phyloP scores from a whole-genome alignment of 345 rosid genomes.

The Eucalyptus leucophloia region DNA sequence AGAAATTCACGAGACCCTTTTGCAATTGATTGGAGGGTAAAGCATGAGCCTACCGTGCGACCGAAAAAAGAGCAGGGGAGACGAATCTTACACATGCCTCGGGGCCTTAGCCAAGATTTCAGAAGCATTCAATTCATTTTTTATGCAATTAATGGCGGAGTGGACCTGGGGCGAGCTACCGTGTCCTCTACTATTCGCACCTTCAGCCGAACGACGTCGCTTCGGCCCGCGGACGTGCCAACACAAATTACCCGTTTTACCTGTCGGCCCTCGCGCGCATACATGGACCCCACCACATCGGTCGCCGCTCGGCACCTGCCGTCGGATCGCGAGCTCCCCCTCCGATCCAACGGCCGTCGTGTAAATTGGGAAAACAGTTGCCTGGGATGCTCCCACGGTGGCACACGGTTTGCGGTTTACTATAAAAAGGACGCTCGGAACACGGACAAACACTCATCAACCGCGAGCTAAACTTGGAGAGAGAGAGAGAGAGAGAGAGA shows the following conservation, averaged over 20 bases:
- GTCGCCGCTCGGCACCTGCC: neutral
- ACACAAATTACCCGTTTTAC: slow-evolving; percentile 10
- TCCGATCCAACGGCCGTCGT: neutral
- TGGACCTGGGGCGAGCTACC: neutral
- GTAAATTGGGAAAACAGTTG: neutral
- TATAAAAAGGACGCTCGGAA: neutral
- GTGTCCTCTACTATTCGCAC: neutral
- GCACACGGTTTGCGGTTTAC: neutral
- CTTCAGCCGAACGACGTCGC: neutral
- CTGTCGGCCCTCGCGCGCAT: slow-evolving; percentile 25
- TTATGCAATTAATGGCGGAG: neutral
- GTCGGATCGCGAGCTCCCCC: neutral
- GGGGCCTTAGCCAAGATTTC: neutral
- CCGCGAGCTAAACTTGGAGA: neutral
- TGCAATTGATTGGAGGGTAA: neutral
- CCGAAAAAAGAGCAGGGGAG: neutral
- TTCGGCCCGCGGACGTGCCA: neutral
- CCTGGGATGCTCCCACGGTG: neutral
- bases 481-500: neutral
- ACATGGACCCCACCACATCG: neutral
- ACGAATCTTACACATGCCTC: neutral
- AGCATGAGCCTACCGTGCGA: neutral
- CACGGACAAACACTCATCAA: neutral
- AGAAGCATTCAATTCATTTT: neutral
- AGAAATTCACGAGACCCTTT: neutral